Base-by-base conservation (phyloP, 164 flowering plant species). In the Chimonanthus salicifolius region DNA sequence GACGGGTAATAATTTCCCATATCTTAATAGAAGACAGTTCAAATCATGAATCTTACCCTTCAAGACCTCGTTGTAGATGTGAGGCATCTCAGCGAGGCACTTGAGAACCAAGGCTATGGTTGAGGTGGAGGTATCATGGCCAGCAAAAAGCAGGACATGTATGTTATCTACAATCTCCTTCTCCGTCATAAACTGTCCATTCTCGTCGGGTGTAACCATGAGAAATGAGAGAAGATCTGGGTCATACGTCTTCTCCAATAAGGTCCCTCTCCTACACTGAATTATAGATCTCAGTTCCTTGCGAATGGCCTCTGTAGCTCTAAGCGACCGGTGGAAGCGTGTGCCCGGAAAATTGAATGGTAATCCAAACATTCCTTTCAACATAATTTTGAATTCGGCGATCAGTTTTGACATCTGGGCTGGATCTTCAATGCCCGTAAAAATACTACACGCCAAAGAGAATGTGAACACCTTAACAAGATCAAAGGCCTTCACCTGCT, bases 81-180 rank as follows among this genome's bases (percentile, higher is more conserved):
- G 8, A 0, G 83, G 81, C 49, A 70, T 71, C 64, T 81, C 81
- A 0, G 80, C 80, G 6, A 81, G 75, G 54, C 67, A 85, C 72
- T 88, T 88, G 60, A 89, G 75, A 2, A 87, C 48, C 65, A 83
- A 88, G 43, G 87, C 78, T 11, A 85, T 80, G 20, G 86, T 77
- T 44, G 83, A 79, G 71, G 88, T 87, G 15, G 89, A 81, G 3
- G 86, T 87, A 74, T 87, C 90, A 70, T 85, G 87, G 47, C 91
- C 91, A 6, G 84, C 91, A 47, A 89, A 78, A 8, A 89, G 72
- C 62, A 89, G 66, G 5, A 84, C 86, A 3, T 88, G 64, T 7
- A 89, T 87, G 79, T 86, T 89, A 60, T 83, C 84, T 9, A 88
- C 86, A 3, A 89, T 82, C 54, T 85, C 93, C 11, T 58, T 3